phyloP scores from a whole-genome alignment of 2,329 filamentous ascomycete species.

The Domatiomyces catenatus region DNA sequence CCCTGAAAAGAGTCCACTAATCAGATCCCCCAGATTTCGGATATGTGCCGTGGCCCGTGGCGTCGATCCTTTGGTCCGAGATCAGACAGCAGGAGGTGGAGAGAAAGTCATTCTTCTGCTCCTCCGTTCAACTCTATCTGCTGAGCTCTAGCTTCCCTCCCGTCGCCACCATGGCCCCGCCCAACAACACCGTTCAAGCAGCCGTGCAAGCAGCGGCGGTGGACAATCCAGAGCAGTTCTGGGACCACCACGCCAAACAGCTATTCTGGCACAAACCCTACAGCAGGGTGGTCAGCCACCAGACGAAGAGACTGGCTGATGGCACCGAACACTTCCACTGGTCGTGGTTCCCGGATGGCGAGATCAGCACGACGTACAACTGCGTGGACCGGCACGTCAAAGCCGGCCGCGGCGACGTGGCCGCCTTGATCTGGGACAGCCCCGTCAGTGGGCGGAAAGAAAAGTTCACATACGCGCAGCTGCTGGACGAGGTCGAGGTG shows the following conservation, averaged over 20 bases:
- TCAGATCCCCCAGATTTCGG: no score
- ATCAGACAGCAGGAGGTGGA: no score
- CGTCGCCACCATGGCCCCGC: constrained; percentile 3
- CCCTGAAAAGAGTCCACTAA: no score
- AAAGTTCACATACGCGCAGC: constrained; percentile 56
- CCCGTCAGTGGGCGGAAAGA: constrained; percentile 62
- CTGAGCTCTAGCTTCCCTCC: not conserved
- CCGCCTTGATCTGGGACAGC: constrained; percentile 76
- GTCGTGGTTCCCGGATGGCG: constrained; percentile 79
- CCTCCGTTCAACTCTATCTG: not conserved
- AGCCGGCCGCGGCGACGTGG: constrained; percentile 54
- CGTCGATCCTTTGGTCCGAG: no score
- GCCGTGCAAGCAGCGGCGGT: constrained; percentile 44
- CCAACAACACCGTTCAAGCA: constrained; percentile 29
- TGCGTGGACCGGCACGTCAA: constrained; percentile 80
- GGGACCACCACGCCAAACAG: constrained; percentile 56
- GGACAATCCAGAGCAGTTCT: constrained; percentile 55
- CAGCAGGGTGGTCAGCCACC: constrained; percentile 42
- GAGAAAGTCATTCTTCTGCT: not conserved
- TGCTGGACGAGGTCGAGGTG: constrained; percentile 66
- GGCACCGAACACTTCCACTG: constrained; percentile 58
- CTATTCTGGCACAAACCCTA: constrained; percentile 72
- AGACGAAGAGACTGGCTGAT: constrained; percentile 47
- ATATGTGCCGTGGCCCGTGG: no score
- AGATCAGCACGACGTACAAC: constrained; percentile 85